A percentile compares a stretch with the other conserved stretches of the same genome.
Conservation (phyloP, 2,329 filamentous ascomycete species). For the Aspergillus sp. region DNA sequence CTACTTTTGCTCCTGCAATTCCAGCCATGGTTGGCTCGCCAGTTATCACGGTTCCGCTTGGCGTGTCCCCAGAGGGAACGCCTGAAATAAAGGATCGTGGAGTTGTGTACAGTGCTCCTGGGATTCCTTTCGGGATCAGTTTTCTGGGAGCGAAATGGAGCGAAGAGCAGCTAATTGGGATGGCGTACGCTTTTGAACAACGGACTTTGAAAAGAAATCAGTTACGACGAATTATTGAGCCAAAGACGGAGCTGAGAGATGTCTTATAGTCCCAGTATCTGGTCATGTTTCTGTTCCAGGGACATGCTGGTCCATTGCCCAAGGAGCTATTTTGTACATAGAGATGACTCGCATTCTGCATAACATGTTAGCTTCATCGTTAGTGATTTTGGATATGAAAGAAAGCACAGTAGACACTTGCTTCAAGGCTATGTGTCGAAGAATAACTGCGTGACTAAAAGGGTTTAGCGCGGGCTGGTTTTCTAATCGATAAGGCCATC, state of each 20-base stretch:
- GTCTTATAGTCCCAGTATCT: slow-evolving; percentile 15
- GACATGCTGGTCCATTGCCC: background rate
- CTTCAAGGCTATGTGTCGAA: background rate
- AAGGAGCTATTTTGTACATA: background rate
- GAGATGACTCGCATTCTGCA: background rate
- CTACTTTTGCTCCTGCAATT: slow-evolving; percentile 41
- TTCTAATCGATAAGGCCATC: background rate
- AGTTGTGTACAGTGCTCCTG: slow-evolving; percentile 49
- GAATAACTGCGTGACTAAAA: background rate
- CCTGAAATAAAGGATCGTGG: slow-evolving; percentile 35
- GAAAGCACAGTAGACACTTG: too few relatives aligned
- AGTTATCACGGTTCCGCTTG: slow-evolving; percentile 58
- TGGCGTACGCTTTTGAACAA: slow-evolving; percentile 65
- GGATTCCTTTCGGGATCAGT: slow-evolving; percentile 54
- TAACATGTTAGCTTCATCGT: background rate
- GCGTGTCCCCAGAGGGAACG: slow-evolving; percentile 46
- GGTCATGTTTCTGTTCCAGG: background rate
- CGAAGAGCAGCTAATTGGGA: slow-evolving; percentile 56
- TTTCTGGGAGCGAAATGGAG: slow-evolving; percentile 57
- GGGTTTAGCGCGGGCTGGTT: background rate
- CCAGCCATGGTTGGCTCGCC: slow-evolving; percentile 55
- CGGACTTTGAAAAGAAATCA: slow-evolving; percentile 44
- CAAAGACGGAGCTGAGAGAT: slow-evolving; percentile 43
- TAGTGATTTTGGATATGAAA: background rate
- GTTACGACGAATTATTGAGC: slow-evolving; percentile 44